Evolutionary conservation across 2,329 filamentous ascomycete genomes (phyloP).

Genomic region (Dothistroma septosporum): DNA sequence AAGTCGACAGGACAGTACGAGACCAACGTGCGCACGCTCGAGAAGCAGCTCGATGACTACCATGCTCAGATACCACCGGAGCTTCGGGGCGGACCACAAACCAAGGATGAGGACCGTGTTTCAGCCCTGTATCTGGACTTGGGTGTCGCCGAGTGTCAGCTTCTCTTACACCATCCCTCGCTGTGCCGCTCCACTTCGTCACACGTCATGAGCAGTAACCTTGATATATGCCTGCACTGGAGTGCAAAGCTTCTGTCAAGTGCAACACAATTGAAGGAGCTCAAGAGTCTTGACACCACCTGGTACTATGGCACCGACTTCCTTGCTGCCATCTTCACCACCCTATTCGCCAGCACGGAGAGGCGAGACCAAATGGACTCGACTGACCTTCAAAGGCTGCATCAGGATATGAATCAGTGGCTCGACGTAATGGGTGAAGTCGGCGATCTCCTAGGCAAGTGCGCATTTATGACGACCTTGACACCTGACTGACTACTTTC

Average conservation of each 20-base stretch:
- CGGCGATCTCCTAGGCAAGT: slow-evolving; percentile 62
- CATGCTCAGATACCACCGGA: slow-evolving; percentile 60
- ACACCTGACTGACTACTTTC: not conserved
- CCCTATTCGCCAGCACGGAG: slow-evolving; percentile 65
- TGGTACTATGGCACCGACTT: slow-evolving; percentile 73
- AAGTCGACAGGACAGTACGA: slow-evolving; percentile 55
- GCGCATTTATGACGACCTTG: not conserved
- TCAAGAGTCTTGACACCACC: slow-evolving; percentile 70
- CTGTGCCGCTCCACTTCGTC: slow-evolving; percentile 51
- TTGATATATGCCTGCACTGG: slow-evolving; percentile 60
- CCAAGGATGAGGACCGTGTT: slow-evolving; percentile 46
- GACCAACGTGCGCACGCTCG: slow-evolving; percentile 59
- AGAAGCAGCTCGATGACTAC: slow-evolving; percentile 61
- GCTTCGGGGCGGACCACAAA: slow-evolving; percentile 48
- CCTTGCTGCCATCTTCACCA: slow-evolving; percentile 68
- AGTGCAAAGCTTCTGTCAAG: slow-evolving; percentile 61
- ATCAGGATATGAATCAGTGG: slow-evolving; percentile 66
- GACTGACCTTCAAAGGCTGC: slow-evolving; percentile 57
- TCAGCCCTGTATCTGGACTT: slow-evolving; percentile 49
- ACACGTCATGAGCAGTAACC: slow-evolving; percentile 55
- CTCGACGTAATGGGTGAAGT: slow-evolving; percentile 64
- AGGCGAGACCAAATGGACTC: slow-evolving; percentile 57
- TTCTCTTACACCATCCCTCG: slow-evolving; percentile 53
- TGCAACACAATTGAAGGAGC: slow-evolving; percentile 56
- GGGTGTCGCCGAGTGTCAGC: slow-evolving; percentile 47